Base-by-base conservation (phyloP, 1,139 yeast genomes). In the Sugiyamaella grinbergsii region DNA sequence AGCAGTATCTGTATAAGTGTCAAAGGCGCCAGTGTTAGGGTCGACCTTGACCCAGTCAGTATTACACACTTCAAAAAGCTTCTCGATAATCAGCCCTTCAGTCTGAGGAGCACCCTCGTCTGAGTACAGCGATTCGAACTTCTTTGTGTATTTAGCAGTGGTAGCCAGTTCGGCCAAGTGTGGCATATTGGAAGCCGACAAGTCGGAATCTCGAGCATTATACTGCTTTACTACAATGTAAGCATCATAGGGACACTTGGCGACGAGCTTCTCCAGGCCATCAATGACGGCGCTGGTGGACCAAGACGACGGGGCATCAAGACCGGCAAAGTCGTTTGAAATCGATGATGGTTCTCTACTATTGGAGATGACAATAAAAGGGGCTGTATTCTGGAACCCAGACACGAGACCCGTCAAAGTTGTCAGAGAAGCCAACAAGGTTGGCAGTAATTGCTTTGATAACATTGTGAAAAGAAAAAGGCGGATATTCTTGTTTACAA, bases 221-320 rank as follows among this genome's bases (percentile, higher is more conserved):
- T 69, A 70, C 56, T 71, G 71, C 50, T 61, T 58, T 26, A 71
- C 69, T 34, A 72, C 58, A 34, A 72, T 59, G 54, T 70, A 72
- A 10, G 71, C 66, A 55, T 69, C 71, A 52, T 70, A 70, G 5
- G 61, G 57, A 57, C 74, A 70, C 13, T 56, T 58, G 13, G 57
- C 52, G 24, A 64, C 53, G 15, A 64, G 58, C 42, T 56, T 44
- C 33, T 38, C 47, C 16, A 58, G 58, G 11, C 54, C 53, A 34
- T 46, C 36, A 47, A 55, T 52, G 32, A 54, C 55, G 20, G 53
- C 54, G 36, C 40, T 44, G 26, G 52, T 37, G 23, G 51, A 37
- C 42, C 50, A 39, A 8, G 33, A 13, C 19, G 42, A 41, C 2
- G 48, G 42, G 10, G 26, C 20, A 15, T 40, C 40, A 16, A 49